phyloP scores from a whole-genome alignment of 805 yeast species.

The Suhomyces sp. region DNA sequence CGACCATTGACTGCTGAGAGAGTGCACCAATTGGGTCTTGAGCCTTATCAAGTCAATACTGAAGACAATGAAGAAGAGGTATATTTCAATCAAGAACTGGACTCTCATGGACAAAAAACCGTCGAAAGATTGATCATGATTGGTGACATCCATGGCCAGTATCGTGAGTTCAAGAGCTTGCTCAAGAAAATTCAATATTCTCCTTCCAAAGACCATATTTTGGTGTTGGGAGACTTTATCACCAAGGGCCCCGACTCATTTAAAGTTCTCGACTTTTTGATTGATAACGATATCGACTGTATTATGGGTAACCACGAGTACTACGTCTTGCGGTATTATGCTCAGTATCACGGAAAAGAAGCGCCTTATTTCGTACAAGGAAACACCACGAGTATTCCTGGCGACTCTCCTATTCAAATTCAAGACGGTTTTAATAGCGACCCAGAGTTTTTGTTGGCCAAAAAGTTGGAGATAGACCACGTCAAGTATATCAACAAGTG shows the following conservation, averaged over 20 bases:
- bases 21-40: constrained; percentile 15
- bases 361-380: constrained; percentile 25
- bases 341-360: constrained; percentile 51
- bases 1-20: constrained; percentile 20
- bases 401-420: background rate
- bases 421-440: constrained; percentile 25
- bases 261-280: constrained; percentile 56
- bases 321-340: constrained; percentile 62
- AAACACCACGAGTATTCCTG: background rate
- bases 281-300: constrained; percentile 60
- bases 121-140: constrained; percentile 58
- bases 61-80: constrained; percentile 5
- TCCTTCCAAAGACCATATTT: constrained; percentile 50
- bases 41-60: constrained; percentile 1
- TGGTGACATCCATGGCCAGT: constrained; percentile 90
- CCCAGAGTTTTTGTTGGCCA: constrained; percentile 47
- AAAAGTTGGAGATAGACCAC: constrained; percentile 56
- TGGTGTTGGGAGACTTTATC: constrained; percentile 81
- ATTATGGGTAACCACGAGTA: constrained; percentile 89
- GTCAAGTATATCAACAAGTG: constrained; percentile 58
- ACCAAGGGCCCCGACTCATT: constrained; percentile 79
- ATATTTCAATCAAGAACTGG: background rate
- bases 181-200: constrained; percentile 49
- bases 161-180: constrained; percentile 50
- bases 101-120: background rate